A percentile compares a stretch with the other conserved stretches of the same genome.
Conservation (phyloP, 495 filamentous ascomycete genomes). For the Diplogelasinospora grovesii region DNA sequence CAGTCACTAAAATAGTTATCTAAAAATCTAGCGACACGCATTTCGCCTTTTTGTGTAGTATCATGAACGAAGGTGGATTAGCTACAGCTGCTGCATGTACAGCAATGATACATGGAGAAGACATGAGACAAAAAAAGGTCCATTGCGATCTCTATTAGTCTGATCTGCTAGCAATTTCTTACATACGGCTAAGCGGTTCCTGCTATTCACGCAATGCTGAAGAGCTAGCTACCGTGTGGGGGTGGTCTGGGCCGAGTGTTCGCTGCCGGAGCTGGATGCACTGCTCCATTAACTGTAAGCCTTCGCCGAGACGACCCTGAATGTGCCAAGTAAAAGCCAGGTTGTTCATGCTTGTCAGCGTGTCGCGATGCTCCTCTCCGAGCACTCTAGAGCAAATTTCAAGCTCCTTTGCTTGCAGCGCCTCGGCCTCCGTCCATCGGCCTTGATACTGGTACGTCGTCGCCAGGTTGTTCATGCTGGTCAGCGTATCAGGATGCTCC, state of each 20-base stretch:
- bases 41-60: too few relatives aligned
- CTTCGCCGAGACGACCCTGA: background rate
- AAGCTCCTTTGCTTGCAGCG: slow-evolving; percentile 21
- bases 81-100: too few relatives aligned
- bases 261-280: too few relatives aligned
- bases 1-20: too few relatives aligned
- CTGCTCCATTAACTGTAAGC: slow-evolving; percentile 26
- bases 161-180: too few relatives aligned
- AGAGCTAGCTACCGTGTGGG: slow-evolving; percentile 30
- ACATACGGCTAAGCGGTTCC: too few relatives aligned
- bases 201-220: too few relatives aligned
- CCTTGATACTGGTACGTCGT: slow-evolving; percentile 7
- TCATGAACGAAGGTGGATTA: too few relatives aligned
- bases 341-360: slow-evolving; percentile 34
- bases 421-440: slow-evolving; percentile 26
- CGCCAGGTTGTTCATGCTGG: slow-evolving; percentile 14
- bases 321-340: slow-evolving; percentile 23
- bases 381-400: slow-evolving; percentile 25
- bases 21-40: too few relatives aligned
- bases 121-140: too few relatives aligned
- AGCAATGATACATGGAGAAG: too few relatives aligned
- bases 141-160: too few relatives aligned
- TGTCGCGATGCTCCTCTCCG: slow-evolving; percentile 34
- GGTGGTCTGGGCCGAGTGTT: slow-evolving; percentile 33
- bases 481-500: slow-evolving; percentile 9